A percentile compares a stretch with the other conserved stretches of the same genome.
phyloP scores from a whole-genome alignment of 192 early-diverging fungal genomes.

The Umbelopsis sp. region DNA sequence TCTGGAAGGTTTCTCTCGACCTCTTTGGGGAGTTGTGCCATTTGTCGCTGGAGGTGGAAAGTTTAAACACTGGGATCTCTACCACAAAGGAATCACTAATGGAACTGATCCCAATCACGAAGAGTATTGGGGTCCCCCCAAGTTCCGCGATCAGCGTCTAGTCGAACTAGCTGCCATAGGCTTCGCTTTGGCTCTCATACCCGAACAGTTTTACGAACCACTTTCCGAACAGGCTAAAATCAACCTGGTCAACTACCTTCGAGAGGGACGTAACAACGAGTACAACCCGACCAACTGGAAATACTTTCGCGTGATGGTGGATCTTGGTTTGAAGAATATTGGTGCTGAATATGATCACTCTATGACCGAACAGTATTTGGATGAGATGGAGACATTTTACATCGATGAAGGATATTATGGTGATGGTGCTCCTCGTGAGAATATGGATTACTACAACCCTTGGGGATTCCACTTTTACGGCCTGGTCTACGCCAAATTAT shows the following conservation, averaged over 20 bases:
- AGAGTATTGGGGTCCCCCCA: slow-evolving; percentile 18
- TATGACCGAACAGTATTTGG: slow-evolving; percentile 20
- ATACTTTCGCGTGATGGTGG: slow-evolving; percentile 21
- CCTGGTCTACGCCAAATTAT: slow-evolving; percentile 9
- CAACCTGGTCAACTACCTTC: not conserved
- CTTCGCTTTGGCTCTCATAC: slow-evolving; percentile 15
- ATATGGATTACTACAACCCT: slow-evolving; percentile 24
- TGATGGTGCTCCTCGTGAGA: slow-evolving; percentile 14
- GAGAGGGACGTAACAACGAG: not conserved
- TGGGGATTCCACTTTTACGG: slow-evolving; percentile 23
- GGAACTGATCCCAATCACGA: slow-evolving; percentile 17
- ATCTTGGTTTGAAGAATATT: slow-evolving; percentile 9
- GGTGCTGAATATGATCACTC: not conserved
- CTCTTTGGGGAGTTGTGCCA: slow-evolving; percentile 23
- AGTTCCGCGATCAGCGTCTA: slow-evolving; percentile 7
- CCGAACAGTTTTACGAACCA: slow-evolving; percentile 22
- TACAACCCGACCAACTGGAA: slow-evolving; percentile 15
- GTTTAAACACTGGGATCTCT: slow-evolving; percentile 19
- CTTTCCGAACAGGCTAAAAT: slow-evolving; percentile 13
- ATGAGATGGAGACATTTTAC: slow-evolving; percentile 19
- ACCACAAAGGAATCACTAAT: slow-evolving; percentile 7
- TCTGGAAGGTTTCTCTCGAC: slow-evolving; percentile 19
- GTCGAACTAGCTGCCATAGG: slow-evolving; percentile 25
- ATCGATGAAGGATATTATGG: slow-evolving; percentile 18
- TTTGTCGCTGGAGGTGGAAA: slow-evolving; percentile 22